These are phyloP conservation scores for Chenopodium suecicum DNA, from an alignment of 148 eudicot genomes.

Conservation along the genomic window DNA sequence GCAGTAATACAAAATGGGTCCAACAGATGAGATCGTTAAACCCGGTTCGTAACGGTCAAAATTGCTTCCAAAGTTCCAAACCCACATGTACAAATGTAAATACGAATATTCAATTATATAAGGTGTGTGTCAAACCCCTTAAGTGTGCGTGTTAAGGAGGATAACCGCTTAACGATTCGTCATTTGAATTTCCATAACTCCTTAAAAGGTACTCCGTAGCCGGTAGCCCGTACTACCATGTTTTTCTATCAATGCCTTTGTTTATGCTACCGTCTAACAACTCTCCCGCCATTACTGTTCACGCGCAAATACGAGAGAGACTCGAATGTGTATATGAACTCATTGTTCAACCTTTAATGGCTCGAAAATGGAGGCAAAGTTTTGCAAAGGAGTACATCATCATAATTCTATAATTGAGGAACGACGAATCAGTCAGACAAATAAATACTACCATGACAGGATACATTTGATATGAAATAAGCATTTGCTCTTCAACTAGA, in stretches of 20 bases:
- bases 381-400: not conserved
- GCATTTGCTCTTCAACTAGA: no score
- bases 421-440: no score
- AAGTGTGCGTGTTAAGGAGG: slow-evolving; percentile 13
- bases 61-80: not conserved
- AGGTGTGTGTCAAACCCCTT: slow-evolving; percentile 10
- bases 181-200: not conserved
- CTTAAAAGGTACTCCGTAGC: no score
- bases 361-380: not conserved
- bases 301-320: not conserved
- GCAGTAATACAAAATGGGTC: not conserved
- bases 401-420: no score
- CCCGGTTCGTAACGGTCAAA: slow-evolving; percentile 18
- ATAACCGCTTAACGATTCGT: not conserved
- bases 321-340: not conserved
- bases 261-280: no score
- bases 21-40: no score
- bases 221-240: no score
- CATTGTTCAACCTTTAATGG: not conserved
- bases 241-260: no score
- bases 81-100: no score
- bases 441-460: not conserved
- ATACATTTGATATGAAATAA: no score
- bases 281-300: not conserved
- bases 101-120: not conserved